Evolutionary conservation across 306 rosid genomes (phyloP).

Genomic region (Fragaria ananassa): DNA sequence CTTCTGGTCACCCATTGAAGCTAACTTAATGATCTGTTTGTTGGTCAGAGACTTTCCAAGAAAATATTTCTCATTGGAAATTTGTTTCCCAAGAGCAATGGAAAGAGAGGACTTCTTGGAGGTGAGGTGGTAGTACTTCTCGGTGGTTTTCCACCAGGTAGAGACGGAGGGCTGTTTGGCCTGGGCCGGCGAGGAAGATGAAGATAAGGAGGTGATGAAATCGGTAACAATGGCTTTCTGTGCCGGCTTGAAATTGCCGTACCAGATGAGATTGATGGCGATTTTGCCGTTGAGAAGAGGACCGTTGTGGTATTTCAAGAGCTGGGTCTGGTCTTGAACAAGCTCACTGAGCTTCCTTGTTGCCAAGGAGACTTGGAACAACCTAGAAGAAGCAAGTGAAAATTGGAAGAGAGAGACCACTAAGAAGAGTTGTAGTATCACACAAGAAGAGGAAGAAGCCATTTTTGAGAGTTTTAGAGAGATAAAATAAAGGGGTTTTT

Average conservation of each 20-base stretch:
- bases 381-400: constrained; percentile 23
- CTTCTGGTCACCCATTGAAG: constrained; percentile 54
- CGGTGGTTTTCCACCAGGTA: constrained; percentile 82
- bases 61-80: constrained; percentile 52
- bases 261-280: constrained; percentile 71
- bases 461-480: not conserved
- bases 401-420: constrained; percentile 32
- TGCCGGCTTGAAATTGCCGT: constrained; percentile 70
- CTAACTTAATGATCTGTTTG: constrained; percentile 46
- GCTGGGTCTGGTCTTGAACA: constrained; percentile 54
- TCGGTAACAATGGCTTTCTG: constrained; percentile 71
- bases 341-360: constrained; percentile 44
- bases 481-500: not conserved
- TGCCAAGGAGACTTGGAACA: constrained; percentile 46
- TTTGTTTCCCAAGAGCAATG: constrained; percentile 44
- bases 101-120: constrained; percentile 37
- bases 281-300: constrained; percentile 78
- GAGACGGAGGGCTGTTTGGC: constrained; percentile 56
- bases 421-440: constrained; percentile 19
- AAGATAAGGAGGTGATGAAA: constrained; percentile 56
- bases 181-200: constrained; percentile 5
- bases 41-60: constrained; percentile 59
- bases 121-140: constrained; percentile 58
- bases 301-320: constrained; percentile 78
- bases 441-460: not conserved